Conservation (phyloP, 164 flowering plant genomes). For the Berberis vulgaris region DNA sequence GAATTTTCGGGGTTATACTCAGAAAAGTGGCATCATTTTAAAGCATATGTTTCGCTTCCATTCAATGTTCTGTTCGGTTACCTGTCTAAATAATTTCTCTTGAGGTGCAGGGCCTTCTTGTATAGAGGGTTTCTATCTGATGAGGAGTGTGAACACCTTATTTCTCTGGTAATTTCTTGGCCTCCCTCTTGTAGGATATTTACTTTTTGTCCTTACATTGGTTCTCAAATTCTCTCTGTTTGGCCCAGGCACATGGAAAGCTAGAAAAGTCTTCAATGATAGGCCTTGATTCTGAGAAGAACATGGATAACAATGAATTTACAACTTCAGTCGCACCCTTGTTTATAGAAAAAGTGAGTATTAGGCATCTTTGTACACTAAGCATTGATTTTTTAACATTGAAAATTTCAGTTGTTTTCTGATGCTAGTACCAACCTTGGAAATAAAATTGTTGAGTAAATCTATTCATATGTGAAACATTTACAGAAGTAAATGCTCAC, state of each 20-base stretch:
- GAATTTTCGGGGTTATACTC: too few species aligned
- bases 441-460: too few species aligned
- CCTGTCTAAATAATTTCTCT: conserved; percentile 10
- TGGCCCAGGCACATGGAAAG: conserved; percentile 17
- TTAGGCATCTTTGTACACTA: too few species aligned
- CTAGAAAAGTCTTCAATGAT: conserved; percentile 7
- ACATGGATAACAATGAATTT: background rate
- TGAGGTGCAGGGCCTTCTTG: conserved; percentile 55
- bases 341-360: conserved; percentile 18
- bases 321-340: conserved; percentile 16
- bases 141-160: conserved; percentile 74
- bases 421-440: too few species aligned
- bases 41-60: too few species aligned
- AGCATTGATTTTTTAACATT: too few species aligned
- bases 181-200: conserved; percentile 22
- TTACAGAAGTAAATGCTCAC: too few species aligned
- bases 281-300: conserved; percentile 5
- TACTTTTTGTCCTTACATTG: background rate
- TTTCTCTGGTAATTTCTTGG: conserved; percentile 46
- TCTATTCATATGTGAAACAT: too few species aligned
- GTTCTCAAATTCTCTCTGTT: conserved; percentile 8
- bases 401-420: too few species aligned
- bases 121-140: conserved; percentile 63
- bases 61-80: conserved; percentile 5
- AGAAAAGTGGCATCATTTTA: too few species aligned